Percentiles rank a stretch among this genome's conserved stretches.
These are phyloP conservation scores for Stagonosporopsis vannaccii DNA, from an alignment of 2,329 filamentous ascomycete species.

Conservation along the genomic window DNA sequence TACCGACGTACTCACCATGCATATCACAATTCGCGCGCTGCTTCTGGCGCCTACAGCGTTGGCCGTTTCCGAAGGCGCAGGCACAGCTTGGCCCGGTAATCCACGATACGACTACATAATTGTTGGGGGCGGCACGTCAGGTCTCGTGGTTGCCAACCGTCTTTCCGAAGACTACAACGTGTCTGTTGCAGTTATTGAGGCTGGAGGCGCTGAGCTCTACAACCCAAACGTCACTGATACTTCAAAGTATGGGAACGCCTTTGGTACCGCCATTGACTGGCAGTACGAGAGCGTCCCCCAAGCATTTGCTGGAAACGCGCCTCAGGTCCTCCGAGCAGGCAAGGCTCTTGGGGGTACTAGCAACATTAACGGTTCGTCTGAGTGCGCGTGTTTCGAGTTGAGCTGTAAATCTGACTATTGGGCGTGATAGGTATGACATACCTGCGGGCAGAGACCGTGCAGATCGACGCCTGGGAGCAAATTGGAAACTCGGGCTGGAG, in stretches of 20 bases:
- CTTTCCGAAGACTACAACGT: constrained; percentile 5
- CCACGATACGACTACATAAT: not conserved
- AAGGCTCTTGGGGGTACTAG: constrained; percentile 54
- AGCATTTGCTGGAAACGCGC: constrained; percentile 38
- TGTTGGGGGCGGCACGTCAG: not conserved
- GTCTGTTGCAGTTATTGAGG: constrained; percentile 43
- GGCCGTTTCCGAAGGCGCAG: not conserved
- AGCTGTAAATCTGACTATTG: not conserved
- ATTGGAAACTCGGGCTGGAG: constrained; percentile 45
- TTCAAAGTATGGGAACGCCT: constrained; percentile 26
- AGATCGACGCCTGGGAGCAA: constrained; percentile 44
- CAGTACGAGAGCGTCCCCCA: constrained; percentile 50
- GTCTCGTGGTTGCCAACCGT: not conserved
- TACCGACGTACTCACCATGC: not conserved
- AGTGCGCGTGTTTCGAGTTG: not conserved
- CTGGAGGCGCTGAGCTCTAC: constrained; percentile 38
- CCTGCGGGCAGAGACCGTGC: constrained; percentile 39
- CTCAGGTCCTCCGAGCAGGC: constrained; percentile 46
- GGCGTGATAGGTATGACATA: constrained; percentile 40
- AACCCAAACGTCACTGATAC: constrained; percentile 40
- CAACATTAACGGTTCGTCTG: constrained; percentile 50
- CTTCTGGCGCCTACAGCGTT: not conserved
- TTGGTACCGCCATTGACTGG: constrained; percentile 50
- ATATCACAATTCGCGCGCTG: not conserved
- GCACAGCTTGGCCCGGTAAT: no score